phyloP scores from a whole-genome alignment of 768 basidiomycete species.

The Hygrocybe punicea region DNA sequence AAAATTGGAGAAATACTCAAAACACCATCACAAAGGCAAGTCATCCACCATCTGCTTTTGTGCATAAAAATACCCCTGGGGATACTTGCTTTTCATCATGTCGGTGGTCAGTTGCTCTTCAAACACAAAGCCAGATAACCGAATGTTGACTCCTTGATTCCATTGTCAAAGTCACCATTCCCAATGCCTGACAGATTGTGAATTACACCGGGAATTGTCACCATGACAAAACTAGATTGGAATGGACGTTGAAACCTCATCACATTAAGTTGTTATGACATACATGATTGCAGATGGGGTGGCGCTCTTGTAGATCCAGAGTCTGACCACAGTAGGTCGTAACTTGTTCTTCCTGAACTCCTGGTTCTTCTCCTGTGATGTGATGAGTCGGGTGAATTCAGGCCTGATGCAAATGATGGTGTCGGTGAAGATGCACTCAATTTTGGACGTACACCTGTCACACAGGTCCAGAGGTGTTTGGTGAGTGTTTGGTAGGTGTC shows the following conservation, averaged over 20 bases:
- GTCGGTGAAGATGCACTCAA: slow-evolving; percentile 29
- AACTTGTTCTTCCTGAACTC: slow-evolving; percentile 35
- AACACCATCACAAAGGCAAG: slow-evolving; percentile 21
- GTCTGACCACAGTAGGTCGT: slow-evolving; percentile 22
- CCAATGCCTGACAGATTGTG: slow-evolving; percentile 30
- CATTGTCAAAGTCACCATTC: slow-evolving; percentile 37
- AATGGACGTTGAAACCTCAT: too few species aligned
- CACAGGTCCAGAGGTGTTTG: too few species aligned
- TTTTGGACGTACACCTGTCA: too few species aligned
- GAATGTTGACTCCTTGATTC: slow-evolving; percentile 28
- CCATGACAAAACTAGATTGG: slow-evolving; percentile 23
- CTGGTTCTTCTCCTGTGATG: slow-evolving; percentile 33
- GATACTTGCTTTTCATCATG: slow-evolving; percentile 23
- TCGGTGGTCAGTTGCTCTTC: slow-evolving; percentile 15
- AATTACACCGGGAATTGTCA: slow-evolving; percentile 31
- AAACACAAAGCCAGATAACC: slow-evolving; percentile 31
- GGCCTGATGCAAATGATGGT: slow-evolving; percentile 33
- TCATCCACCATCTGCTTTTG: slow-evolving; percentile 26
- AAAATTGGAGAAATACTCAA: too few species aligned
- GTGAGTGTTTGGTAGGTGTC: too few species aligned
- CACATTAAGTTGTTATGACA: too few species aligned
- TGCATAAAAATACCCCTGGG: slow-evolving; percentile 26
- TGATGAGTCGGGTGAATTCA: slow-evolving; percentile 30
- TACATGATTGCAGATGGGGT: slow-evolving; percentile 29
- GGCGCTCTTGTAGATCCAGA: slow-evolving; percentile 34